Conservation (phyloP, 768 basidiomycete species). For the Rubroboletus satanas region DNA sequence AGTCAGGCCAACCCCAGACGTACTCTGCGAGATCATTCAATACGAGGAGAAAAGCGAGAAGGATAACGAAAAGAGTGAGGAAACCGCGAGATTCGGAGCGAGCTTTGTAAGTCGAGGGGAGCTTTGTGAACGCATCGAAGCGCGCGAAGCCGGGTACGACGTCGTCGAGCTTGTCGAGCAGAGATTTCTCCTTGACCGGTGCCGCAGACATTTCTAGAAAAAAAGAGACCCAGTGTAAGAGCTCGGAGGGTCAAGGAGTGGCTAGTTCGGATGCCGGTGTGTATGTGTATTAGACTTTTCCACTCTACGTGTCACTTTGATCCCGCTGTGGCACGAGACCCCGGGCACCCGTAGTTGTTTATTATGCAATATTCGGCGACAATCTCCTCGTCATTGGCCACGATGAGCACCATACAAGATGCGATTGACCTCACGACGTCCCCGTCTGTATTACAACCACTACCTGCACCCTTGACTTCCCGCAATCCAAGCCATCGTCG, state of each 20-base stretch:
- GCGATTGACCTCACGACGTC: slow-evolving; percentile 9
- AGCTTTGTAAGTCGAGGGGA: slow-evolving; percentile 75
- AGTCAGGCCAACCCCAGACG: slow-evolving; percentile 90
- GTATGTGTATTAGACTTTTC: not conserved
- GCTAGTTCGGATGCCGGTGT: not conserved
- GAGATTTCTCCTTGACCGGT: slow-evolving; percentile 20
- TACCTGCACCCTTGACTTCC: not conserved
- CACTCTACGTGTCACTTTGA: slow-evolving; percentile 14
- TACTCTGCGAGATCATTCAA: slow-evolving; percentile 89
- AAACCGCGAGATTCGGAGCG: slow-evolving; percentile 79
- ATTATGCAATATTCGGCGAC: slow-evolving; percentile 19
- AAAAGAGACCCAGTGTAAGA: not conserved
- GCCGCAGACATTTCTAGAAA: slow-evolving; percentile 11
- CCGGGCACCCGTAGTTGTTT: slow-evolving; percentile 4
- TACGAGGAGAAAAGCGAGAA: slow-evolving; percentile 68
- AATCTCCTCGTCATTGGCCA: slow-evolving; percentile 15
- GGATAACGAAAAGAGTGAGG: slow-evolving; percentile 66
- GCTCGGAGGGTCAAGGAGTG: not conserved
- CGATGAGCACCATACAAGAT: slow-evolving; percentile 17
- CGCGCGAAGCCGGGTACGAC: slow-evolving; percentile 55
- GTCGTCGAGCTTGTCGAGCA: slow-evolving; percentile 63
- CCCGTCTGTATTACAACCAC: not conserved
- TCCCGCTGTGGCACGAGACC: slow-evolving; percentile 1
- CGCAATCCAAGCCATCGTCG: not conserved
- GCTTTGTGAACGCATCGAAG: slow-evolving; percentile 87